Evolutionary conservation across 345 rosid species (phyloP).

Genomic region (Euphorbia pulcherrima): DNA sequence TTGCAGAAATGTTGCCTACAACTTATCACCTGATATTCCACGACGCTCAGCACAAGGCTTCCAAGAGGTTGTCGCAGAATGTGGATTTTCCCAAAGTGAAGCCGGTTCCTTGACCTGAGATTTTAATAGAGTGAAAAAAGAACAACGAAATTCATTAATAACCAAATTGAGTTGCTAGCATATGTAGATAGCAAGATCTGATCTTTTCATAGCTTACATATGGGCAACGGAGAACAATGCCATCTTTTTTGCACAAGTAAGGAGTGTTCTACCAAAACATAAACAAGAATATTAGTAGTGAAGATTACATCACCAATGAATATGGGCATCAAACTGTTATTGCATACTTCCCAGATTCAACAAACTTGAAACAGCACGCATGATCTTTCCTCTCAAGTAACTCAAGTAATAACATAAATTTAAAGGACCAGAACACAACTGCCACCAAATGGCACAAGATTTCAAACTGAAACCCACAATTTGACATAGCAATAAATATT

Average conservation of each 20-base stretch:
- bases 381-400: not conserved
- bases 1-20: not conserved
- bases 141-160: not conserved
- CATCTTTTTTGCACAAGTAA: conserved; percentile 90
- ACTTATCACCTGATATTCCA: conserved; percentile 63
- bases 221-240: conserved; percentile 91
- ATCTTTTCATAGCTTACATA: conserved; percentile 49
- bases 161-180: not conserved
- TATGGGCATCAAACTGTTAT: not conserved
- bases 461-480: not conserved
- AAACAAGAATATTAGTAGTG: conserved; percentile 9
- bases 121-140: not conserved
- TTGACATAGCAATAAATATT: not conserved
- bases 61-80: conserved; percentile 96
- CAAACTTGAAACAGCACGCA: conserved; percentile 1
- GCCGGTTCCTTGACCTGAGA: conserved; percentile 80
- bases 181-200: not conserved
- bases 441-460: not conserved
- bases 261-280: conserved; percentile 58
- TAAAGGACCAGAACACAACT: not conserved
- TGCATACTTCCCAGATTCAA: not conserved
- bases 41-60: conserved; percentile 98
- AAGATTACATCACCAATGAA: not conserved
- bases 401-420: not conserved
- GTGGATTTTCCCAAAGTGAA: conserved; percentile 96